Conservation (phyloP, 2,329 filamentous ascomycete species). For the Pseudogymnoascus destructans region DNA sequence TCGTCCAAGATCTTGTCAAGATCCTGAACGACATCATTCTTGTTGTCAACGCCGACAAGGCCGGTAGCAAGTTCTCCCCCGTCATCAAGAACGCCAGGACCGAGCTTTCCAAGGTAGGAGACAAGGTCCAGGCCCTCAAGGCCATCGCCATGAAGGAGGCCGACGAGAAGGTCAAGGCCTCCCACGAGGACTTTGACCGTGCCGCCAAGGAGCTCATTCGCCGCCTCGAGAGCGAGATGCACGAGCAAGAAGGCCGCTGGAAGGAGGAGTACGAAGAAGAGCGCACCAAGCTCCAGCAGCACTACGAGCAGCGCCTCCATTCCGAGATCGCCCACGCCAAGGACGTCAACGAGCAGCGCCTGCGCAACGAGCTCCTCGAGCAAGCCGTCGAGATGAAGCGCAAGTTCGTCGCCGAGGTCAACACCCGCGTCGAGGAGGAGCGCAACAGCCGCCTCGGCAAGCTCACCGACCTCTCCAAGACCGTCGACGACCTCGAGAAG, state of each 20-base stretch:
- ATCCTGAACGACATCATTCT: slow-evolving; percentile 94
- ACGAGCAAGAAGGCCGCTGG: slow-evolving; percentile 68
- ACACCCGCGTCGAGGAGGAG: slow-evolving; percentile 75
- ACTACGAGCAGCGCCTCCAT: slow-evolving; percentile 68
- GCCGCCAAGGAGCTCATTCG: slow-evolving; percentile 78
- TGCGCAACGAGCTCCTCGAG: slow-evolving; percentile 75
- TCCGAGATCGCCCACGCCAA: slow-evolving; percentile 68
- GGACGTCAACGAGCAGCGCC: slow-evolving; percentile 67
- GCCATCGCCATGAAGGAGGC: slow-evolving; percentile 66
- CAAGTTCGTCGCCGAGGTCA: slow-evolving; percentile 66
- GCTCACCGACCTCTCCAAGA: slow-evolving; percentile 63
- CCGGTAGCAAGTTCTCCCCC: slow-evolving; percentile 61
- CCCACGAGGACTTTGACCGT: slow-evolving; percentile 68
- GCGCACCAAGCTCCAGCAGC: slow-evolving; percentile 62
- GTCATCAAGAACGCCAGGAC: slow-evolving; percentile 77
- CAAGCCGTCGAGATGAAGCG: slow-evolving; percentile 83
- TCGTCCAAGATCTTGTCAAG: slow-evolving; percentile 86
- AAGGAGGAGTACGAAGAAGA: slow-evolving; percentile 80
- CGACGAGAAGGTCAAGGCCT: slow-evolving; percentile 42
- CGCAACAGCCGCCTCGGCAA: slow-evolving; percentile 76
- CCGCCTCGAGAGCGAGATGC: slow-evolving; percentile 75
- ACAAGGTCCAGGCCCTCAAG: slow-evolving; percentile 60
- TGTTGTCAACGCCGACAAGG: slow-evolving; percentile 77
- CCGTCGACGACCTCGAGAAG: slow-evolving; percentile 72
- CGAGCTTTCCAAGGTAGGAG: slow-evolving; percentile 64